Evolutionary conservation across 495 filamentous ascomycete genomes (phyloP).

Genomic region (Neurospora sp.): DNA sequence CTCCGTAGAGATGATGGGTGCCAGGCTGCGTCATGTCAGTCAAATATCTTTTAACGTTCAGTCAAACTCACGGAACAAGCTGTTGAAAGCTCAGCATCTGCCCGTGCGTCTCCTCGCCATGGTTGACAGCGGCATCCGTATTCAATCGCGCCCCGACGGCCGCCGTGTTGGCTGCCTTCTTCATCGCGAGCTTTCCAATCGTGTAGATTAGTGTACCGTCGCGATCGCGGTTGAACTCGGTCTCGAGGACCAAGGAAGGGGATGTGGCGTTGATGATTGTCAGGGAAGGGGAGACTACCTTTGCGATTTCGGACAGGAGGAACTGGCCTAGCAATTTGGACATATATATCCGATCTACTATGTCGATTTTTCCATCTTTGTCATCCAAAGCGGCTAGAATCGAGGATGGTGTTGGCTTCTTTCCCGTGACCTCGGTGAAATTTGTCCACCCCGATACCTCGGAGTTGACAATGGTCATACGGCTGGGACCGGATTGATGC

Average conservation of each 20-base stretch:
- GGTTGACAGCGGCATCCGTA: slow-evolving; percentile 26
- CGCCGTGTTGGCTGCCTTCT: slow-evolving; percentile 16
- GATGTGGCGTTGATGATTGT: too few species aligned
- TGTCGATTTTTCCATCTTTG: slow-evolving; percentile 8
- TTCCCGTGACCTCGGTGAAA: neutral
- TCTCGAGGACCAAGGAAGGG: slow-evolving; percentile 29
- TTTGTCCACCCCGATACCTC: slow-evolving; percentile 1
- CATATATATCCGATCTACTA: slow-evolving; percentile 15
- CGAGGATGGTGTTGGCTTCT: slow-evolving; percentile 1
- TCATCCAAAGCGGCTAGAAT: slow-evolving; percentile 30
- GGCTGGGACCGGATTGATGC: neutral
- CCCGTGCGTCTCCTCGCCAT: slow-evolving; percentile 34
- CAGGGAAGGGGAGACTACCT: slow-evolving; percentile 22
- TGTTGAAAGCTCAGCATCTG: slow-evolving; percentile 27
- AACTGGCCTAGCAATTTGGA: slow-evolving; percentile 32
- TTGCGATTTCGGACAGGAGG: slow-evolving; percentile 20
- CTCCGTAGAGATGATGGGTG: too few species aligned
- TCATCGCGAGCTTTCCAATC: neutral
- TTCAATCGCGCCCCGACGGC: slow-evolving; percentile 24
- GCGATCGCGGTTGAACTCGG: slow-evolving; percentile 24
- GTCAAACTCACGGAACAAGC: slow-evolving; percentile 24
- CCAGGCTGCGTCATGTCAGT: neutral
- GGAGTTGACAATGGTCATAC: slow-evolving; percentile 6
- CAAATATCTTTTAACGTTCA: neutral
- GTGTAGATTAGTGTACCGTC: slow-evolving; percentile 7